Evolutionary conservation across 371 early-diverging fungal genomes (phyloP).

Genomic region (Mucor piriformis): DNA sequence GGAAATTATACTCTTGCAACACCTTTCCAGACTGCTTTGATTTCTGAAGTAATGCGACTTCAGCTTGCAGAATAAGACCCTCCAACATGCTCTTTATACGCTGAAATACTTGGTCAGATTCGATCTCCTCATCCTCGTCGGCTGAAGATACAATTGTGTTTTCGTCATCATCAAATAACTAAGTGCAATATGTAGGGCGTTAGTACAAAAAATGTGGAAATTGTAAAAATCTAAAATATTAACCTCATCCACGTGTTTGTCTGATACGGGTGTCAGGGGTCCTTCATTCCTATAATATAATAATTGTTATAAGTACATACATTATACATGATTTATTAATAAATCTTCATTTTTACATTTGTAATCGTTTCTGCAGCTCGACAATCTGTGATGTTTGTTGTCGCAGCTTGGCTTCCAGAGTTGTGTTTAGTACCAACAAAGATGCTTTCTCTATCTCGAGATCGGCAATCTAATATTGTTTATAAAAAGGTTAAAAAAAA

Average conservation of each 20-base stretch:
- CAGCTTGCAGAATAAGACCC: slow-evolving; percentile 29
- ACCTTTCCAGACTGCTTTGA: slow-evolving; percentile 31
- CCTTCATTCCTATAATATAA: slow-evolving; percentile 22
- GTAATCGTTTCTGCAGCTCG: slow-evolving; percentile 48
- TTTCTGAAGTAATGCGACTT: slow-evolving; percentile 32
- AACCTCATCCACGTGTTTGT: slow-evolving; percentile 23
- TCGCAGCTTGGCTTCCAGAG: slow-evolving; percentile 46
- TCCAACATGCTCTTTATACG: slow-evolving; percentile 31
- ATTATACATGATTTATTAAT: slow-evolving; percentile 4
- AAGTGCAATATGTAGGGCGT: too few species aligned
- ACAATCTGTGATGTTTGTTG: slow-evolving; percentile 46
- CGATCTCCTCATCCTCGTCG: slow-evolving; percentile 23
- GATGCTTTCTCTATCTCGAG: slow-evolving; percentile 55
- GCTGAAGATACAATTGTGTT: background rate
- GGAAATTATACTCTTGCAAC: slow-evolving; percentile 14
- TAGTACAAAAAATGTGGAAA: too few species aligned
- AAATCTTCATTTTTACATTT: slow-evolving; percentile 33
- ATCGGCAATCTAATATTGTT: slow-evolving; percentile 46
- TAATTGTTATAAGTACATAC: background rate
- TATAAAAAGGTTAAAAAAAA: slow-evolving; percentile 3
- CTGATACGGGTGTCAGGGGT: slow-evolving; percentile 34
- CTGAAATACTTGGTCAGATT: slow-evolving; percentile 28
- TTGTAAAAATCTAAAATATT: too few species aligned
- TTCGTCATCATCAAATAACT: slow-evolving; percentile 7
- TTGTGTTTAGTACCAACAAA: slow-evolving; percentile 44